Evolutionary conservation across 495 filamentous ascomycete genomes (phyloP).

Genomic region (Aspergillus affinis): DNA sequence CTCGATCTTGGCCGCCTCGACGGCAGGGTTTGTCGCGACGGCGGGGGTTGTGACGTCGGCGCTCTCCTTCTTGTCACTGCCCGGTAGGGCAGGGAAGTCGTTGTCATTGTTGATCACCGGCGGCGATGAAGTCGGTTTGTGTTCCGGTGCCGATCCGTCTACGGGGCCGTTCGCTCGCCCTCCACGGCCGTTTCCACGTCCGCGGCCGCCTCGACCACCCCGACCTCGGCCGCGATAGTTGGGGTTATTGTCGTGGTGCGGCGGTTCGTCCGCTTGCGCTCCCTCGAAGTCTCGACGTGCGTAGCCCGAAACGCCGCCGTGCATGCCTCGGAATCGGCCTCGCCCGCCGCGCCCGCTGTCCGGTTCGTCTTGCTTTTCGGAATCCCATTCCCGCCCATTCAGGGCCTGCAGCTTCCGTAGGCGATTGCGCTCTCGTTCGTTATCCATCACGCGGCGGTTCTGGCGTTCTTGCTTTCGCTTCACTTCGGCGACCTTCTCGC

Average conservation of each 20-base stretch:
- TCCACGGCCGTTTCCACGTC: constrained; percentile 33
- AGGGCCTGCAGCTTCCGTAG: constrained; percentile 67
- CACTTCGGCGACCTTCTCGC: constrained; percentile 57
- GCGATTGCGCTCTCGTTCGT: constrained; percentile 70
- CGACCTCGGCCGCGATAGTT: constrained; percentile 25
- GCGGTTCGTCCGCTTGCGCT: constrained; percentile 23
- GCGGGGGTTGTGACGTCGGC: too few species aligned
- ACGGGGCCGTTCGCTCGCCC: constrained; percentile 21
- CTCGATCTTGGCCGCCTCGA: constrained; percentile 18
- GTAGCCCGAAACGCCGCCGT: constrained; percentile 56
- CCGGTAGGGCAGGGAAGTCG: constrained; percentile 47
- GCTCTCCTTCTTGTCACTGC: constrained; percentile 19
- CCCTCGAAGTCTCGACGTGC: constrained; percentile 35
- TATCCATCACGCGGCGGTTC: constrained; percentile 61
- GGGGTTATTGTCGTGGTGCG: neutral
- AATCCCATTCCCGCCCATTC: constrained; percentile 73
- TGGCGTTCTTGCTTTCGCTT: constrained; percentile 56
- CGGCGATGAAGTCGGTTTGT: constrained; percentile 18
- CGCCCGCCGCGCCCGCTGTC: constrained; percentile 48
- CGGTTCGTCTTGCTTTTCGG: constrained; percentile 67
- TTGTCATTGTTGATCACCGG: constrained; percentile 31
- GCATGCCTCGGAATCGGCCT: constrained; percentile 53
- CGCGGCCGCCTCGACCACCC: constrained; percentile 34
- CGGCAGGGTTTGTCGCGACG: neutral
- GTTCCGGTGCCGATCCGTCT: constrained; percentile 20